Evolutionary conservation across 805 yeast species (phyloP), one percentile per base, ranked within the genome.

Genomic region (Zygotorulaspora sp.): DNA sequence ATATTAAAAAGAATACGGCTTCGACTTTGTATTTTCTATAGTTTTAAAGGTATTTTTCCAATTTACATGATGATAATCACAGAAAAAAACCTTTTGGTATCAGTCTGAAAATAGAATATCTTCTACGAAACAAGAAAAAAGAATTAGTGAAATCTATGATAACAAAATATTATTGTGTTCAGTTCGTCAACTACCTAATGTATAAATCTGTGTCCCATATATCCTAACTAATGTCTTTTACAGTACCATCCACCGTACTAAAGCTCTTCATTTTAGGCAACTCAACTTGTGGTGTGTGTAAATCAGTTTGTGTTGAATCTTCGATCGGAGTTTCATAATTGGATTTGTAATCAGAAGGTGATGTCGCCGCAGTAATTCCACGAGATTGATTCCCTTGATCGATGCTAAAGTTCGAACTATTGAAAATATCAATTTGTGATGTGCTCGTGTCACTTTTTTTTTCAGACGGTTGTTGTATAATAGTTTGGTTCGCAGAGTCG

Each of bases 261-360:
- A 57, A 55, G 35, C 56, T 53, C 40, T 50, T 53, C 49, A 57
- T 46, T 33, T 44, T 54, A 12, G 62, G 61, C 33, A 55, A 35
- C 29, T 44, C 38, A 16, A 43, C 32, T 13, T 41, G 31, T 21
- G 30, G 19, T n/a, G 25, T 18, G 25, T 30, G 32, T n/a, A 34
- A 13, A 21, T 30, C 18, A 16, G 11, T 6, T 17, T 32, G 23
- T 8, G 9, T 27, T 15, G 32, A 21, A 12, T 30, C 19, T 4
- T 30, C 36, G 21, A 19, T 26, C 14, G 41, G 32, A 11, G 41
- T 25, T 16, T 13, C 12, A 17, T 22, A 30, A 11, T 18, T 16
- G n/a, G 41, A 32, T 19, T 35, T 29, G 11, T 37, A 32, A 13
- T 29, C 38, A 13, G 35, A 25, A 10, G 24, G 16, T 18, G 12